These are phyloP conservation scores for Paratinospora sagittata DNA, from an alignment of 164 flowering plant genomes.

Conservation along the genomic window DNA sequence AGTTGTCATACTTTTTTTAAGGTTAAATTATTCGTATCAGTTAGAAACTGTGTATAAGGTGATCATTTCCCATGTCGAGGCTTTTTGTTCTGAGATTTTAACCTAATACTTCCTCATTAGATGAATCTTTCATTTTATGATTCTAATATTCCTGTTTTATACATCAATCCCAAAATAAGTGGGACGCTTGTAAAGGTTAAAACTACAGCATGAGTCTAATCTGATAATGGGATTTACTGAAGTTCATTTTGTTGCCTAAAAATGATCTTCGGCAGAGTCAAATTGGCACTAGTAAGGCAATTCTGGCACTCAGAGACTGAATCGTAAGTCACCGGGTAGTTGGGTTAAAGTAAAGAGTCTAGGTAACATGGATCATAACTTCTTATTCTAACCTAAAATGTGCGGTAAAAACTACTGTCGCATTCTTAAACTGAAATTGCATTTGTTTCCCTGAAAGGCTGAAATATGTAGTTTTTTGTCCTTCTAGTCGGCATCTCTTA, in stretches of 20 bases:
- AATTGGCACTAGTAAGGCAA: not conserved
- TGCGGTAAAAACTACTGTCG: too few species aligned
- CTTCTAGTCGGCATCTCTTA: too few species aligned
- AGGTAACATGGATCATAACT: too few species aligned
- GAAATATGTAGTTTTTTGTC: too few species aligned
- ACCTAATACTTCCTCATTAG: not conserved
- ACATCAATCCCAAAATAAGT: not conserved
- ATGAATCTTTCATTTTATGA: not conserved
- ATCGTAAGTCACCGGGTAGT: not conserved
- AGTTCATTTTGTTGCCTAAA: not conserved
- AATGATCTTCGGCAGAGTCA: too few species aligned
- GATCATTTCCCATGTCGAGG: not conserved
- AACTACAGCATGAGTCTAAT: not conserved
- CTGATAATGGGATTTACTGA: not conserved
- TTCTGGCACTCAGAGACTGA: not conserved
- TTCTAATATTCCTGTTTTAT: not conserved
- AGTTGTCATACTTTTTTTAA: constrained; percentile 5
- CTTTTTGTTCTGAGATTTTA: not conserved
- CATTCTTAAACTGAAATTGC: too few species aligned
- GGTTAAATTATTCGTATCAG: not conserved
- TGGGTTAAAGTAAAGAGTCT: too few species aligned
- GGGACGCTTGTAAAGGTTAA: not conserved
- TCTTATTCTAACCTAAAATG: too few species aligned
- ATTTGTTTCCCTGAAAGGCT: too few species aligned
- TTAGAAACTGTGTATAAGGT: not conserved